Evolutionary conservation across 176 grass and related monocot species (phyloP), one percentile per base, ranked within the genome.

Genomic region (Musa acuminata): DNA sequence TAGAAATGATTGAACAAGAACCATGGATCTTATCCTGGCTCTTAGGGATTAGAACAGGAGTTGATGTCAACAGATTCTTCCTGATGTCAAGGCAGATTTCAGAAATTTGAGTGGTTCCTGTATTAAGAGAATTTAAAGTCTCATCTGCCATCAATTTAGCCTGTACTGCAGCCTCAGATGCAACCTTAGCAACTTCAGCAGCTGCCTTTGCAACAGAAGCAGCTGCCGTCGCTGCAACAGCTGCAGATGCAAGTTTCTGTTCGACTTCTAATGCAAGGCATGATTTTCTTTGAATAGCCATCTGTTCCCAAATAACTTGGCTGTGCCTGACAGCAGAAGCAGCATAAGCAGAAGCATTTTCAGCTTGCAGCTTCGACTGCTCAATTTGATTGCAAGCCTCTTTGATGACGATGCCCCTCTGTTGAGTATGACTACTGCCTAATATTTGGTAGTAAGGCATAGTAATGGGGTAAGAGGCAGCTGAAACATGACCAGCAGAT

Each of bases 71-170:
- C 60, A 85, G 69, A 68, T 76, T 80, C 55, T 27, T 80, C 76
- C 58, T 76, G 21, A 49, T 49, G 69, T 85, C 78, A 85, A 78
- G 69, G 21, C 77, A 78, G 55, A 65, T 13, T 67, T 78, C 82
- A 10, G 26, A 51, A 69, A 23, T 86, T 64, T 83, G 82, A 12
- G 71, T 57, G 20, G 52, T 85, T 72, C 53, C 59, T 54, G 51
- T 52, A 64, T 19, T 71, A 57, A 58, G 67, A 64, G 85, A 83
- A 70, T 52, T 79, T 62, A 86, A 55, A 12, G 83, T 79, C 85
- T 95, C 96, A 57, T 99, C 96, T 19, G 86, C 96, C 96, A 99
- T 99, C 67, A 99, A 74, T 67, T 95, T 95, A 14, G 88, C 91
- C 83, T 88, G 96, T 64, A 92, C 79, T 80, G 88, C 88, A 79